Evolutionary conservation across 2,329 filamentous ascomycete species (phyloP).

Genomic region (Cladophialophora bantiana): DNA sequence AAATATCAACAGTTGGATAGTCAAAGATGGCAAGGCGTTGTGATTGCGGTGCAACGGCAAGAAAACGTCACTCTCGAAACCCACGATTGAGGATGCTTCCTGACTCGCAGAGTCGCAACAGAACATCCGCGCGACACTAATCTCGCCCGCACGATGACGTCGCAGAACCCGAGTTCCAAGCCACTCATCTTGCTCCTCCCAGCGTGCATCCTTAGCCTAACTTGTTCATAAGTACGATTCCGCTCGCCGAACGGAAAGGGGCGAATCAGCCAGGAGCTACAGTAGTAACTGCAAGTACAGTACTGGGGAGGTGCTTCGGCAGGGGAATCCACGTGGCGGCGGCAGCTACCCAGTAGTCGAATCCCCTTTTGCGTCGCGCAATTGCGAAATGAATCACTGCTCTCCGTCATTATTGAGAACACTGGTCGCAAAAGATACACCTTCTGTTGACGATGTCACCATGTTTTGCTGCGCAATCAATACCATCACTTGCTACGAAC

Average conservation of each 20-base stretch:
- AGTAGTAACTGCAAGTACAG: too few relatives aligned
- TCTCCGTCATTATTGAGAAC: not conserved
- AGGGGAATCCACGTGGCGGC: constrained; percentile 2
- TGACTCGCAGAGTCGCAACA: not conserved
- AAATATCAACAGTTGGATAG: not conserved
- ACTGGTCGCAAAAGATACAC: not conserved
- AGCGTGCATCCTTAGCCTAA: not conserved
- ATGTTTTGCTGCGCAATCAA: not conserved
- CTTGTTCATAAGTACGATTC: constrained; percentile 4
- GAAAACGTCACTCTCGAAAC: not conserved
- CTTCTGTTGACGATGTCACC: not conserved
- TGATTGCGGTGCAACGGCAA: not conserved
- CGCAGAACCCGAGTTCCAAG: constrained; percentile 1
- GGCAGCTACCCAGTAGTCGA: constrained; percentile 7
- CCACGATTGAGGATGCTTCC: not conserved
- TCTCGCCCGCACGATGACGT: constrained; percentile 1
- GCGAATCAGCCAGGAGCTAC: constrained; percentile 4
- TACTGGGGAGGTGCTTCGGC: constrained; percentile 1
- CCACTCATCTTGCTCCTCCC: constrained; percentile 2
- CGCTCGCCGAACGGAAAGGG: constrained; percentile 1
- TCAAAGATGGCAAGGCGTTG: not conserved
- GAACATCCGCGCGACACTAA: not conserved
- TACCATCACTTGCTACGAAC: not conserved
- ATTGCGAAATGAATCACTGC: not conserved
- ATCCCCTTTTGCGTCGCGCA: not conserved